A percentile compares a stretch with the other conserved stretches of the same genome.
phyloP scores from a whole-genome alignment of 345 rosid genomes.

The Euphorbia pulcherrima region DNA sequence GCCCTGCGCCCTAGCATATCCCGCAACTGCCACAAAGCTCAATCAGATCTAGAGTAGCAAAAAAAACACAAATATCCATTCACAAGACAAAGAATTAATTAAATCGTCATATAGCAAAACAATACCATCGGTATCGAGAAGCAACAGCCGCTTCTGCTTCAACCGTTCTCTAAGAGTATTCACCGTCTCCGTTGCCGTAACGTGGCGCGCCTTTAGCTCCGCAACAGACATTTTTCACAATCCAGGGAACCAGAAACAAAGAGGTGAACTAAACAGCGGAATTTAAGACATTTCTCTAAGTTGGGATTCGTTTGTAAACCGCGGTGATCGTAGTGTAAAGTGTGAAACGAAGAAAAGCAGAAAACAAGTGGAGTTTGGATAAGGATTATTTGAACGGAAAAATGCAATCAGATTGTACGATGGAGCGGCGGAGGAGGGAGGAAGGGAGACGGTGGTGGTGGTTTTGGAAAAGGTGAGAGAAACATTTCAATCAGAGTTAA shows the following conservation, averaged over 20 bases:
- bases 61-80: slow-evolving; percentile 5
- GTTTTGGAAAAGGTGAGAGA: not conserved
- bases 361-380: not conserved
- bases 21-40: slow-evolving; percentile 53
- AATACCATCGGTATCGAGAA: slow-evolving; percentile 79
- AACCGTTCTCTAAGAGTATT: slow-evolving; percentile 62
- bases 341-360: not conserved
- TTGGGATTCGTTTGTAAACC: slow-evolving; percentile 4
- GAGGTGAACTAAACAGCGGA: not conserved
- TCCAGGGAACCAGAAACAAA: not conserved
- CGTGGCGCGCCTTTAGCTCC: slow-evolving; percentile 87
- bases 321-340: not conserved
- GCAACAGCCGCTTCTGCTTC: slow-evolving; percentile 72
- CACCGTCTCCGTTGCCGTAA: slow-evolving; percentile 58
- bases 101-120: not conserved
- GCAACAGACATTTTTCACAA: slow-evolving; percentile 60
- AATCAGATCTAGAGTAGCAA: slow-evolving; percentile 19
- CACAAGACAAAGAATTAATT: not conserved
- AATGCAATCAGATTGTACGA: not conserved
- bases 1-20: slow-evolving; percentile 60
- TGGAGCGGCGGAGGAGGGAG: not conserved
- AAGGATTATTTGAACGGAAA: not conserved
- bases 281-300: slow-evolving; percentile 7
- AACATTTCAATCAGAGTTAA: not conserved
- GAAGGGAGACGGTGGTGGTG: not conserved